Conservation (phyloP, 2,329 filamentous ascomycete species). For the Mycosphaerella arachidis region DNA sequence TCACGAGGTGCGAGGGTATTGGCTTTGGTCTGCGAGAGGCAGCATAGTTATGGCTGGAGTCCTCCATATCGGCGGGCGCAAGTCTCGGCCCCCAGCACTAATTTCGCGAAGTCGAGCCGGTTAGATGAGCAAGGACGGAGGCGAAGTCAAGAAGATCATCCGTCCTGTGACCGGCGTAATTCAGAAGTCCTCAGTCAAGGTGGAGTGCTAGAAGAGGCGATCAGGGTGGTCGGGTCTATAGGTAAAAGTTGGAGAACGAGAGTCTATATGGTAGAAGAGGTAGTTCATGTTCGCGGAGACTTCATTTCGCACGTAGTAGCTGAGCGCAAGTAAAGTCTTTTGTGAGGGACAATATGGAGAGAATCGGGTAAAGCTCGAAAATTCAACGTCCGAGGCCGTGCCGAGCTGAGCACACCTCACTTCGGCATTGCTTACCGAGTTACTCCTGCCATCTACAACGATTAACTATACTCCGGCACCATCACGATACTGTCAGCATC, state of each 20-base stretch:
- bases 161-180: conserved; percentile 3
- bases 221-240: conserved; percentile 18
- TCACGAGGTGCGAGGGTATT: conserved; percentile 55
- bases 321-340: not conserved
- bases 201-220: not conserved
- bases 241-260: conserved; percentile 33
- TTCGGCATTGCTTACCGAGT: too few relatives aligned
- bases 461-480: conserved; percentile 1
- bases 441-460: conserved; percentile 10
- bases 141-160: not conserved
- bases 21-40: conserved; percentile 38
- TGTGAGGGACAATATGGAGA: not conserved
- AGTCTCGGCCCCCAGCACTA: not conserved
- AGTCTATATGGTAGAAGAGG: conserved; percentile 35
- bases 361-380: too few relatives aligned
- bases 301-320: not conserved
- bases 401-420: too few relatives aligned
- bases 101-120: conserved; percentile 4
- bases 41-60: conserved; percentile 26
- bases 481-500: conserved; percentile 5
- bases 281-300: conserved; percentile 28
- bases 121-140: not conserved
- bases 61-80: conserved; percentile 37
- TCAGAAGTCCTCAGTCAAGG: not conserved
- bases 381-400: too few relatives aligned